Conservation (phyloP, 2,329 filamentous ascomycete genomes). For the Colletotrichum sp. region DNA sequence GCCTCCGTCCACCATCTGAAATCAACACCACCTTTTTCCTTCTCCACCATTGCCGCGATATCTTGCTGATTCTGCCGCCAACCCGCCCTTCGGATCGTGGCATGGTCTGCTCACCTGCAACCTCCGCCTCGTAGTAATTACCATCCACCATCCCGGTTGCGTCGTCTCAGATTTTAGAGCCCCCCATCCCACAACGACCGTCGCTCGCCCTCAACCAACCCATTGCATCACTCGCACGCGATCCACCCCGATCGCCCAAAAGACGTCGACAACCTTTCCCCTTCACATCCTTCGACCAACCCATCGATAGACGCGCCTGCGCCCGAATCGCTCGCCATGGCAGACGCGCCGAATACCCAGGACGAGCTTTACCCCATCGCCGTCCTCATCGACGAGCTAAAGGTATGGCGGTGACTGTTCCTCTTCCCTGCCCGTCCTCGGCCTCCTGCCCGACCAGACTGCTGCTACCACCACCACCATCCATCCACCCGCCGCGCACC, state of each 20-base stretch:
- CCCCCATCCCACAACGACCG: constrained; percentile 21
- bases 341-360: constrained; percentile 84
- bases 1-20: constrained; percentile 4
- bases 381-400: constrained; percentile 98
- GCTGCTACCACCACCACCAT: constrained; percentile 1
- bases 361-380: constrained; percentile 99
- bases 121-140: constrained; percentile 6
- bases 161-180: constrained; percentile 22
- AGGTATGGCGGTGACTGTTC: constrained; percentile 64
- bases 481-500: constrained; percentile 22
- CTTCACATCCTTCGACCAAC: constrained; percentile 2
- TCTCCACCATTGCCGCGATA: constrained; percentile 16
- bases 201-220: constrained; percentile 18
- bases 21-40: constrained; percentile 16
- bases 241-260: constrained; percentile 27
- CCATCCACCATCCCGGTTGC: constrained; percentile 16
- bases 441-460: neutral
- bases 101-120: constrained; percentile 17
- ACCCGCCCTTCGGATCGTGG: constrained; percentile 13
- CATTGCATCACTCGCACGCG: constrained; percentile 35
- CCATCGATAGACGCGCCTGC: constrained; percentile 32
- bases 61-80: constrained; percentile 6
- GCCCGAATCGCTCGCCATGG: constrained; percentile 69
- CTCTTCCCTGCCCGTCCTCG: neutral
- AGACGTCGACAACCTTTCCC: constrained; percentile 8